Conservation (phyloP, 108 stramenopile species). For the Nitzschia inconspicua region DNA sequence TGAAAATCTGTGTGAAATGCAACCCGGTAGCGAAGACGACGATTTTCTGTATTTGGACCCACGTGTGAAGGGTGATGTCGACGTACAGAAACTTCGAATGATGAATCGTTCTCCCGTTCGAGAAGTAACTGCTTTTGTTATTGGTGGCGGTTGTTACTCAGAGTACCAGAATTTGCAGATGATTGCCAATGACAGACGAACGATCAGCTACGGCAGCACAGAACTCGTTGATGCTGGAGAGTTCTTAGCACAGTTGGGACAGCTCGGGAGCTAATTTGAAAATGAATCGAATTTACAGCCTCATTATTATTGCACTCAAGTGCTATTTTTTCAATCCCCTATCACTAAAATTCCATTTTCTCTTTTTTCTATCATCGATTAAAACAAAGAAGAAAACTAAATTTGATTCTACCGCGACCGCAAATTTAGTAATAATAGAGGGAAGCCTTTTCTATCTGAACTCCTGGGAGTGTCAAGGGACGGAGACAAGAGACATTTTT, state of each 20-base stretch:
- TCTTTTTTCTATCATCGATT: too few species aligned
- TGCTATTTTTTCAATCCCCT: too few species aligned
- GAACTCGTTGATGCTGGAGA: slow-evolving; percentile 84
- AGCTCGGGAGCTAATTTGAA: slow-evolving; percentile 46
- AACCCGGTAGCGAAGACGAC: slow-evolving; percentile 91
- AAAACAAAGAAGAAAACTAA: too few species aligned
- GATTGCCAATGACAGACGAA: slow-evolving; percentile 75
- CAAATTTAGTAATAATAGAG: too few species aligned
- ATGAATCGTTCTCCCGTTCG: slow-evolving; percentile 67
- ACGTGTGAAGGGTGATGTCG: slow-evolving; percentile 86
- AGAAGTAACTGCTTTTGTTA: slow-evolving; percentile 93
- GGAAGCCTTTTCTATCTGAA: too few species aligned
- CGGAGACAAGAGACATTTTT: too few species aligned
- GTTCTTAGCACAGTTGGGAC: slow-evolving; percentile 76
- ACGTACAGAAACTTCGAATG: slow-evolving; percentile 59
- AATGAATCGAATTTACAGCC: too few species aligned
- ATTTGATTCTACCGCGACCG: too few species aligned
- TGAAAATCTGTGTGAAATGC: slow-evolving; percentile 89
- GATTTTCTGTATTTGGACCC: slow-evolving; percentile 93
- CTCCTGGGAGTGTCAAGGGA: too few species aligned
- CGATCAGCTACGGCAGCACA: slow-evolving; percentile 91
- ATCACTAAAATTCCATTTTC: too few species aligned
- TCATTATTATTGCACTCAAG: too few species aligned
- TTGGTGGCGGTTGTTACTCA: slow-evolving; percentile 95
- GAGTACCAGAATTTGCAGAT: slow-evolving; percentile 98